Evolutionary conservation across 2,329 filamentous ascomycete species (phyloP).

Genomic region (Cladophialophora carrionii): DNA sequence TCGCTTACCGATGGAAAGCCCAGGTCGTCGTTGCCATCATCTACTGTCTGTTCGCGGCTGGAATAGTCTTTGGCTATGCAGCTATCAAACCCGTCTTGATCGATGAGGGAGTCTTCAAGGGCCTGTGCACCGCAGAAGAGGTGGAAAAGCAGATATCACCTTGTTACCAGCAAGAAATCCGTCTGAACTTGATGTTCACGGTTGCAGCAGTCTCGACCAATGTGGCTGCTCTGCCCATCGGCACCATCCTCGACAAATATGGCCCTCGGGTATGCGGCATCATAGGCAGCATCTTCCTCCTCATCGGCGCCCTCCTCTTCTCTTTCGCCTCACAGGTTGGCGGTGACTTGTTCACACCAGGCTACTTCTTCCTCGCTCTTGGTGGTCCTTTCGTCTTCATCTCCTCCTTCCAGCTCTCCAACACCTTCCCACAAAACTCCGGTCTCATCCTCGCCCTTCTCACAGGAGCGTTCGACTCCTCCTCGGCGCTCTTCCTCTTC

Average conservation of each 20-base stretch:
- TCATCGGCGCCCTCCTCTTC: conserved; percentile 71
- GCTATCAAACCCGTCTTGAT: conserved; percentile 82
- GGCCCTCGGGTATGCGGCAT: conserved; percentile 78
- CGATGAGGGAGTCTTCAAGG: conserved; percentile 69
- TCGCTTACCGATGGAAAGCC: conserved; percentile 51
- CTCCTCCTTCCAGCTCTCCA: conserved; percentile 80
- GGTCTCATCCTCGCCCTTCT: conserved; percentile 79
- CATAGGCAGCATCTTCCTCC: conserved; percentile 69
- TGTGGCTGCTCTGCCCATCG: conserved; percentile 80
- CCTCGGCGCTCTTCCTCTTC: conserved; percentile 74
- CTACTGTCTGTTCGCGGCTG: conserved; percentile 77
- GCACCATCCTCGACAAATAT: conserved; percentile 79
- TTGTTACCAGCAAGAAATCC: conserved; percentile 62
- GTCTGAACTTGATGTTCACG: conserved; percentile 89
- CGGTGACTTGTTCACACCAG: conserved; percentile 74
- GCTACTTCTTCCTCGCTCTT: conserved; percentile 75
- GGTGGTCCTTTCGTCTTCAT: conserved; percentile 83
- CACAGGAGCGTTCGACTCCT: conserved; percentile 82
- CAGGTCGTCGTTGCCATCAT: conserved; percentile 71
- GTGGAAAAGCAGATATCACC: conserved; percentile 54
- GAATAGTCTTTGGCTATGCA: conserved; percentile 81
- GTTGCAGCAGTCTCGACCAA: conserved; percentile 86
- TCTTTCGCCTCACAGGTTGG: conserved; percentile 66
- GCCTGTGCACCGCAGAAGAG: conserved; percentile 63
- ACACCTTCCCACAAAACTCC: conserved; percentile 76